Evolutionary conservation across 1,284 basidiomycete species (phyloP).

Genomic region (Cronartium ribicola): DNA sequence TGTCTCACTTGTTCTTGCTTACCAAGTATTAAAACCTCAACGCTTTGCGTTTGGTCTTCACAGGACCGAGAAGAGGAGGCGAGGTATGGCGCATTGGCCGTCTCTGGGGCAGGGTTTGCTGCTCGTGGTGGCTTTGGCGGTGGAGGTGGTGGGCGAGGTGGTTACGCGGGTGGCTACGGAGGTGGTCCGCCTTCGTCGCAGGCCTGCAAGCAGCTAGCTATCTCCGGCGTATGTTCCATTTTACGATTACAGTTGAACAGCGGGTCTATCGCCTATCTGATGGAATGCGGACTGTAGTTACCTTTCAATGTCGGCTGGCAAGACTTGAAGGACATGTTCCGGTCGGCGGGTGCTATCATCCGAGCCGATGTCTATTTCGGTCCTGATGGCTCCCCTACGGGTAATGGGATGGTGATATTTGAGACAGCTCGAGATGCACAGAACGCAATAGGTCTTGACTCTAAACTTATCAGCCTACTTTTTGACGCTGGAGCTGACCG

Average conservation of each 20-base stretch:
- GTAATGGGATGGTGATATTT: slow-evolving; percentile 90
- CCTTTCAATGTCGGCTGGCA: slow-evolving; percentile 97
- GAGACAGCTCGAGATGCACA: slow-evolving; percentile 83
- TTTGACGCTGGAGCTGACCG: not conserved
- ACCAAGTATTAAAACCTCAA: not conserved
- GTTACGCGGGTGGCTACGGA: slow-evolving; percentile 4
- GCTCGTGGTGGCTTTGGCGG: slow-evolving; percentile 58
- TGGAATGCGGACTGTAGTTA: slow-evolving; percentile 57
- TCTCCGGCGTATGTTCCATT: slow-evolving; percentile 30
- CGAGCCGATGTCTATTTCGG: slow-evolving; percentile 90
- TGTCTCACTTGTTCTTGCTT: not conserved
- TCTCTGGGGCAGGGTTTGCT: slow-evolving; percentile 56
- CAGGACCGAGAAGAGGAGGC: slow-evolving; percentile 95
- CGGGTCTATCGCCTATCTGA: not conserved
- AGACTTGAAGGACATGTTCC: slow-evolving; percentile 94
- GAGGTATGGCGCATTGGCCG: slow-evolving; percentile 85
- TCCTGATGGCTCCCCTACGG: slow-evolving; percentile 85
- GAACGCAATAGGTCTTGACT: slow-evolving; percentile 73
- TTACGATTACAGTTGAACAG: not conserved
- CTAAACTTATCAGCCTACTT: slow-evolving; percentile 19
- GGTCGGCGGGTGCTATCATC: slow-evolving; percentile 85
- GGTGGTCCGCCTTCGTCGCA: slow-evolving; percentile 1
- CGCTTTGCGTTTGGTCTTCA: slow-evolving; percentile 10
- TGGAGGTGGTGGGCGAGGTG: slow-evolving; percentile 44
- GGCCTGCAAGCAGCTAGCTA: slow-evolving; percentile 34